These are phyloP conservation scores for Pseudisothecium myosuroides DNA, from an alignment of 225 moss, liverwort and hornwort genomes.

Conservation along the genomic window DNA sequence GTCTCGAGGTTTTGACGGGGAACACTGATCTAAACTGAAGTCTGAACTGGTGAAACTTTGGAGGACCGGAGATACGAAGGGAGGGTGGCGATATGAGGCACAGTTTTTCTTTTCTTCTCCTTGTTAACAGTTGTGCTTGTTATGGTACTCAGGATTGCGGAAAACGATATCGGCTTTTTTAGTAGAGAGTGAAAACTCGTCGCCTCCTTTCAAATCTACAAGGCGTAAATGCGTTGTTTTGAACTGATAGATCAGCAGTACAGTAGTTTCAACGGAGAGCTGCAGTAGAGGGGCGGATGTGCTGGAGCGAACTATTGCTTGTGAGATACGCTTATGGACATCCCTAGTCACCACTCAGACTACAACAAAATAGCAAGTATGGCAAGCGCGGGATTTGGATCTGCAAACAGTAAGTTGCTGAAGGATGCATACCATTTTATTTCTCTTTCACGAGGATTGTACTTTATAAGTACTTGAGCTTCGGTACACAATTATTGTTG, in stretches of 20 bases:
- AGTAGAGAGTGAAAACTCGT: background rate
- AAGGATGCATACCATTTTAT: background rate
- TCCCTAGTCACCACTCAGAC: background rate
- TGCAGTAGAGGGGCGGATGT: background rate
- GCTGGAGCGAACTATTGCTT: background rate
- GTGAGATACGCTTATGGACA: background rate
- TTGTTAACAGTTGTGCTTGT: background rate
- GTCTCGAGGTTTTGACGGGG: background rate
- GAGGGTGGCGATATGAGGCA: background rate
- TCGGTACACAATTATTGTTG: background rate
- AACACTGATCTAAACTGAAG: background rate
- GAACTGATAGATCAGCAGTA: background rate
- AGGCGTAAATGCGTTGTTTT: background rate
- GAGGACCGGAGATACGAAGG: background rate
- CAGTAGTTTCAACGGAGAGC: background rate
- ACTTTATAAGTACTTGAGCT: background rate
- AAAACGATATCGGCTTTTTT: background rate
- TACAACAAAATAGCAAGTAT: background rate
- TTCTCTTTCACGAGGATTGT: background rate
- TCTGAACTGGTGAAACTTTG: background rate
- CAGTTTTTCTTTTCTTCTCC: background rate
- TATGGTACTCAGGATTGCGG: background rate
- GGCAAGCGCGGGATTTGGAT: background rate
- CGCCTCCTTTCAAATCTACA: background rate
- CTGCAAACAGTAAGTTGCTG: background rate